Conservation (phyloP, 306 rosid genomes). For the Quercus agrifolia region DNA sequence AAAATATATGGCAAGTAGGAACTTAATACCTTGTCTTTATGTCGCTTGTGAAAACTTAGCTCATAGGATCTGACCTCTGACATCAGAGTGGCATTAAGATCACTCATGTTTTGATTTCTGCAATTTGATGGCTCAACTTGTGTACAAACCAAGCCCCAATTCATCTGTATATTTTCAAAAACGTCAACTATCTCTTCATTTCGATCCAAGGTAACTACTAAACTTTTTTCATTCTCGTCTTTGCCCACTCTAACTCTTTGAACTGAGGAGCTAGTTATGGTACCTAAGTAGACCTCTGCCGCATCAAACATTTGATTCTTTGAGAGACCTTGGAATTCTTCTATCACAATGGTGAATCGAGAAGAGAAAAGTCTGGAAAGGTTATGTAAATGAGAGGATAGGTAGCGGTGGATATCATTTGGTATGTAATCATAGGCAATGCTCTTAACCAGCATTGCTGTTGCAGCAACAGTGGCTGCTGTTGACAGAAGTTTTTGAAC, state of each 20-base stretch:
- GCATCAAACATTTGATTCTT: constrained; percentile 28
- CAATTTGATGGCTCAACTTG: background rate
- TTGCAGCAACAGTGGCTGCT: background rate
- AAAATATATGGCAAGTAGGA: constrained; percentile 26
- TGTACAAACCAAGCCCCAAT: constrained; percentile 24
- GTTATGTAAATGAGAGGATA: background rate
- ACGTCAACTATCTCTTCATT: constrained; percentile 21
- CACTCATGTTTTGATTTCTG: background rate
- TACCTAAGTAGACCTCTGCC: constrained; percentile 19
- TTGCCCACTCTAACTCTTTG: constrained; percentile 21
- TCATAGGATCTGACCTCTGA: background rate
- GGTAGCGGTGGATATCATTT: background rate
- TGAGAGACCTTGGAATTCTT: constrained; percentile 18
- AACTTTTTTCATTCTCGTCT: background rate
- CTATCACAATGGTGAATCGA: constrained; percentile 15
- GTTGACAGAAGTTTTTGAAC: background rate
- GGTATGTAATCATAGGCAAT: background rate
- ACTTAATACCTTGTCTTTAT: constrained; percentile 12
- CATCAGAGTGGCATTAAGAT: background rate
- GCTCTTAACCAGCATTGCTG: background rate
- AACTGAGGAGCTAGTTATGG: constrained; percentile 6
- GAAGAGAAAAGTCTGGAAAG: constrained; percentile 5
- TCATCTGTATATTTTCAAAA: constrained; percentile 21
- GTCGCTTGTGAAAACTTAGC: constrained; percentile 20
- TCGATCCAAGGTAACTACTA: constrained; percentile 19